Evolutionary conservation across 192 early-diverging fungal genomes (phyloP).

Genomic region (Podila horticola): DNA sequence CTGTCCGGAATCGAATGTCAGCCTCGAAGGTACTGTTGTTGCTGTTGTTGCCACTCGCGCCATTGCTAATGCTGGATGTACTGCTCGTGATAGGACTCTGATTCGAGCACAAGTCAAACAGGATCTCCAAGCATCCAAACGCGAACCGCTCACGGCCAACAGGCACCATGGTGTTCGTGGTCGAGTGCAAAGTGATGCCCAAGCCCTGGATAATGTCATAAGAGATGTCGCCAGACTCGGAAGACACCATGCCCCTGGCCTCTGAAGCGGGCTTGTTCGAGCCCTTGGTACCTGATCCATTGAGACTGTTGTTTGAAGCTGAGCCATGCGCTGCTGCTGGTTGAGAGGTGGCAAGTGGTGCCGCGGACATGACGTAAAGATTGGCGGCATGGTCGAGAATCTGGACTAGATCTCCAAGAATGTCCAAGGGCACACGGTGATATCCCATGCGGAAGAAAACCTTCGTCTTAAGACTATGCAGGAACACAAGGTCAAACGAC

Average conservation of each 20-base stretch:
- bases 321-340: constrained; percentile 5
- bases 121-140: constrained; percentile 65
- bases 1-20: constrained; percentile 66
- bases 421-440: constrained; percentile 65
- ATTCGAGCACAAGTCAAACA: constrained; percentile 74
- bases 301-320: not conserved
- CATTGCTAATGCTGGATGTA: not conserved
- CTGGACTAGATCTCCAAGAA: constrained; percentile 63
- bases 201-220: constrained; percentile 41
- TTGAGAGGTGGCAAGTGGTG: constrained; percentile 50
- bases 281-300: not conserved
- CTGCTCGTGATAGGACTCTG: not conserved
- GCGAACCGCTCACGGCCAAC: constrained; percentile 74
- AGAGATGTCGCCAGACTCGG: not conserved
- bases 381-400: constrained; percentile 64
- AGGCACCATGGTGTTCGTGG: constrained; percentile 67
- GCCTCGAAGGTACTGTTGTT: constrained; percentile 39
- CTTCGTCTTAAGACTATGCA: constrained; percentile 71
- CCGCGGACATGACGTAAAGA: constrained; percentile 52
- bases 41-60: not conserved
- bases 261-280: not conserved
- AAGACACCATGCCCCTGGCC: constrained; percentile 6
- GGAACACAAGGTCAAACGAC: constrained; percentile 76
- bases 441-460: constrained; percentile 76
- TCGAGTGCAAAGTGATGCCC: constrained; percentile 43